Percentiles rank a stretch among this genome's conserved stretches.
phyloP scores from a whole-genome alignment of 2,329 filamentous ascomycete genomes.

The Fusarium tuaranense region DNA sequence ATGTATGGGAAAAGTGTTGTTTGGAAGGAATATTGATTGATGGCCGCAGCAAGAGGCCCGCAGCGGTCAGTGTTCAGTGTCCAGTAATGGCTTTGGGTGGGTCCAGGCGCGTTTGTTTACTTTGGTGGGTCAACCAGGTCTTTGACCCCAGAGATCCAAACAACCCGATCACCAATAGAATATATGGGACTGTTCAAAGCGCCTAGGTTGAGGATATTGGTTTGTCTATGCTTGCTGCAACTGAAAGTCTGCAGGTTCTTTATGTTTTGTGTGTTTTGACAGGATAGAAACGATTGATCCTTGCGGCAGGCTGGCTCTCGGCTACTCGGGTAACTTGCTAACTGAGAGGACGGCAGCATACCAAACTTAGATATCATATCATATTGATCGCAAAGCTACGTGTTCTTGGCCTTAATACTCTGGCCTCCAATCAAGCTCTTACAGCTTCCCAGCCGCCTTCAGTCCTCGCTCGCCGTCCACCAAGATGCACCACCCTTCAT shows the following conservation, averaged over 20 bases:
- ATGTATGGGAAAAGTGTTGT: conserved; percentile 16
- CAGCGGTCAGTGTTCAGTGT: neutral
- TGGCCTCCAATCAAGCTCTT: conserved; percentile 2
- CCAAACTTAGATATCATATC: neutral
- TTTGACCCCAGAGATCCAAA: conserved; percentile 33
- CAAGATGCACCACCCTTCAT: conserved; percentile 88
- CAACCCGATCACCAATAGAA: conserved; percentile 11
- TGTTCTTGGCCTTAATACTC: neutral
- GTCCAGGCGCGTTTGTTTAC: conserved; percentile 51
- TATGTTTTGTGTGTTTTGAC: neutral
- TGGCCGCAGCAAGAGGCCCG: conserved; percentile 25
- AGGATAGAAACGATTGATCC: neutral
- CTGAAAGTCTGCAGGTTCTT: neutral
- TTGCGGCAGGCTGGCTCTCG: neutral
- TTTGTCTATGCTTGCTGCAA: neutral
- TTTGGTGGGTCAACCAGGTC: conserved; percentile 37
- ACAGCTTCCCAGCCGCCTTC: conserved; percentile 66
- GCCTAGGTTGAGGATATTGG: neutral
- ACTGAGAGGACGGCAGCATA: neutral
- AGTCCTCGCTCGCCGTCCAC: conserved; percentile 81
- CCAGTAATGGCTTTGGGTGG: conserved; percentile 30
- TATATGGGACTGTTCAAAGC: neutral
- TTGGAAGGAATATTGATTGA: conserved; percentile 34
- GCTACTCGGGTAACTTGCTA: neutral
- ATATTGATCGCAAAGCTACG: neutral